Conservation (phyloP, 169 alveolate species). For the Plasmodium gonderi region DNA sequence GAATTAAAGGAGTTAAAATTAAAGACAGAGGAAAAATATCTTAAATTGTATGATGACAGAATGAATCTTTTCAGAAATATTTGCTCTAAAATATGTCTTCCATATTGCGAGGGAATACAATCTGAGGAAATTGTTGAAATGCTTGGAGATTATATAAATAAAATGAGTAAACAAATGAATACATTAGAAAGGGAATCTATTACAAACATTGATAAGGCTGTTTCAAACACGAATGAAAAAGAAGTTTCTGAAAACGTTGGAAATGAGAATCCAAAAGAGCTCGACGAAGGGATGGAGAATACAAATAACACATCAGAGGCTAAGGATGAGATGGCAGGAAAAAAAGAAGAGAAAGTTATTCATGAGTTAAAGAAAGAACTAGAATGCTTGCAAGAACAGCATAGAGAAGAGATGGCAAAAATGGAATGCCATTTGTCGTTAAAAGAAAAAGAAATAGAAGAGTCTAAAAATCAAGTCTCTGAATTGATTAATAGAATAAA, state of each 20-base stretch:
- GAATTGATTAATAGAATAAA: conserved; percentile 21
- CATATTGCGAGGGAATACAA: conserved; percentile 12
- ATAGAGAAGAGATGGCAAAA: background rate
- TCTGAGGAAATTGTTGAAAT: background rate
- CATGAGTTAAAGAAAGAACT: background rate
- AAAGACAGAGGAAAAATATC: conserved; percentile 34
- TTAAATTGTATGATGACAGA: conserved; percentile 7
- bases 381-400: background rate
- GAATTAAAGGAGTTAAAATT: conserved; percentile 8
- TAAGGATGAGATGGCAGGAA: too few relatives aligned
- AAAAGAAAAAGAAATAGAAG: conserved; percentile 29
- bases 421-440: background rate
- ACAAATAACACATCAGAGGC: too few relatives aligned
- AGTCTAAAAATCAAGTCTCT: conserved; percentile 6
- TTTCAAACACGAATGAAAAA: too few relatives aligned
- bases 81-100: background rate
- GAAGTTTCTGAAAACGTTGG: too few relatives aligned
- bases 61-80: conserved; percentile 9
- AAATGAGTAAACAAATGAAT: background rate
- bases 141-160: conserved; percentile 10
- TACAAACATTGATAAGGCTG: too few relatives aligned
- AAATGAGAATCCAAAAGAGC: too few relatives aligned
- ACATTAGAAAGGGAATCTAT: background rate
- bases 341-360: background rate
- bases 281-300: too few relatives aligned